Base-by-base conservation (phyloP, 2,329 filamentous ascomycete species). In the Periconia sp. region DNA sequence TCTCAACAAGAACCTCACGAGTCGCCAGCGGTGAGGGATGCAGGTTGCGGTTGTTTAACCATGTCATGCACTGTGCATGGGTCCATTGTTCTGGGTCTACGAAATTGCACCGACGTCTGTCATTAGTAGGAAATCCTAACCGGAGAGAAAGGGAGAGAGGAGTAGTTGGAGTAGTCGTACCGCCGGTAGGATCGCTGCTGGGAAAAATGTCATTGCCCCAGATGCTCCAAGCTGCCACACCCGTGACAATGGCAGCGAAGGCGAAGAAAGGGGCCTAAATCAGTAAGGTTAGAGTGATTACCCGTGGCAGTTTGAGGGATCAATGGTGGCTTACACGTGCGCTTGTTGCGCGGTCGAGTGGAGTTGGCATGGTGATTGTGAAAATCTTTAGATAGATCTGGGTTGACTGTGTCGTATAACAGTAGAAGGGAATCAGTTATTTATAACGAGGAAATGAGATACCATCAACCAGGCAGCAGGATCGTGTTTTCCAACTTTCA, bases 131-230 rank as follows among this genome's bases (percentile, higher is more conserved):
- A 23, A 19, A 37, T 37, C 5, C 13, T 6, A n/a, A n/a, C 15
- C 3, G 5, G 33, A 11, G 33, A 37, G 33, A 37, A 37, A 41
- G 41, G 10, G 56, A 44, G 10, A 33, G 47, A 6, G 55, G 40
- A 14, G 8, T 27, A 27, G 23, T 27, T 3, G 30, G 43, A 3
- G 49, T n/a, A 42, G 23, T 61, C 64, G 78, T 85, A 78, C 91
- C 82, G 55, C 92, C 92, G 27, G 79, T 90, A n/a, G 92, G 91
- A 69, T 96, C 92, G 60, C 86, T 79, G 3, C 83, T 74, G 1
- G 92, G 92, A 66, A 97, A 96, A 66, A 97, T 83, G 58, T 93
- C 91, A 49, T 85, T 82, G 52, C 91, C 91, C 87, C 89, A 95
- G 64, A 97, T 93, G 17, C 85, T 83, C 88, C 89, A 96, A 41